Conservation (phyloP, 345 rosid species). For the Hibiscus tridactylites region DNA sequence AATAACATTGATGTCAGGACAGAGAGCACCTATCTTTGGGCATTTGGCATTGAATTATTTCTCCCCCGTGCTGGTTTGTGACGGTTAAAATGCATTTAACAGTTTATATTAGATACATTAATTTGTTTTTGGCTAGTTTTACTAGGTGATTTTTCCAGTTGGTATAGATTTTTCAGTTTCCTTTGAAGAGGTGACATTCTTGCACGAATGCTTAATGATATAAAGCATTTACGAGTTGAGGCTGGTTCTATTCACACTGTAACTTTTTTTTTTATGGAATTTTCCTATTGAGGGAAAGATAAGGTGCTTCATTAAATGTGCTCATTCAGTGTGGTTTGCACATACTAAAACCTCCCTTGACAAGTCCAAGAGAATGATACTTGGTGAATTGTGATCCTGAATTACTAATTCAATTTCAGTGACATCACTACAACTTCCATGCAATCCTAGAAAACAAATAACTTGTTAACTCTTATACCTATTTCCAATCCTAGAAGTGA, state of each 20-base stretch:
- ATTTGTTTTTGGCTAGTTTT: not conserved
- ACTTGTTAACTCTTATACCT: too few species aligned
- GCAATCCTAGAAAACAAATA: not conserved
- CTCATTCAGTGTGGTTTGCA: too few species aligned
- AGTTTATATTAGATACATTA: not conserved
- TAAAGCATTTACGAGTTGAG: not conserved
- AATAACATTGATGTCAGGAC: constrained; percentile 3
- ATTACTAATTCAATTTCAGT: too few species aligned
- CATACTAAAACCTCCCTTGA: too few species aligned
- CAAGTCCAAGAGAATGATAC: too few species aligned
- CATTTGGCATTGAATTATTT: not conserved
- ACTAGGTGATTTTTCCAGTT: not conserved
- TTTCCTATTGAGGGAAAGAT: too few species aligned
- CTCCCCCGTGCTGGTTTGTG: not conserved
- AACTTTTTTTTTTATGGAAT: too few species aligned
- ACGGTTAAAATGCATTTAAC: not conserved
- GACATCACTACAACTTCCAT: too few species aligned
- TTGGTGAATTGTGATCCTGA: too few species aligned
- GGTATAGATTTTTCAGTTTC: not conserved
- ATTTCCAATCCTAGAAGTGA: too few species aligned
- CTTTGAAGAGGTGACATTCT: not conserved
- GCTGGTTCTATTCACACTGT: too few species aligned
- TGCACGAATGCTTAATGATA: not conserved
- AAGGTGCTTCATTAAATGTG: too few species aligned
- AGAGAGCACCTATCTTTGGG: not conserved